Percentiles rank a stretch among this genome's conserved stretches.
Conservation (phyloP, 371 early-diverging fungal genomes). For the Mucor mucedo region DNA sequence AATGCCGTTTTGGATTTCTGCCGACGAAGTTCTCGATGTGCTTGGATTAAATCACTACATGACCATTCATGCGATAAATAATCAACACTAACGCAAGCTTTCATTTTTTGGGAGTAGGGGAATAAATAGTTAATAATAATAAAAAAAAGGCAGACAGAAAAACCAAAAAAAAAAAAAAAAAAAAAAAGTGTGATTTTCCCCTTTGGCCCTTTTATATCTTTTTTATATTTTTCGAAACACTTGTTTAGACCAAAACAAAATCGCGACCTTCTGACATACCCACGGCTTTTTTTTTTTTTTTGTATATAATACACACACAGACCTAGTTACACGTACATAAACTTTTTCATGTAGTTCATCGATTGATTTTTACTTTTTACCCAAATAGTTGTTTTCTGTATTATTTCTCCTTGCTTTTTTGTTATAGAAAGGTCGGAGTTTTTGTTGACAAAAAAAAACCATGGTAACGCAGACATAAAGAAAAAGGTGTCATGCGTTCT, state of each 20-base stretch:
- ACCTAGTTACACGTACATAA: constrained; percentile 2
- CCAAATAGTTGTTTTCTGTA: too few species aligned
- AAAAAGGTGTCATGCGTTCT: too few species aligned
- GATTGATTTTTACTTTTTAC: background rate
- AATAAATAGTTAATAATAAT: background rate
- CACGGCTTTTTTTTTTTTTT: background rate
- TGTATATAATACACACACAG: constrained; percentile 9
- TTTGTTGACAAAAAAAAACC: too few species aligned
- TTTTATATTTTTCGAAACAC: constrained; percentile 22
- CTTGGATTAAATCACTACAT: constrained; percentile 35
- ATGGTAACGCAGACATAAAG: too few species aligned
- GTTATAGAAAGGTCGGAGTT: too few species aligned
- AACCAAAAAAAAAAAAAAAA: background rate
- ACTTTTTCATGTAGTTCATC: constrained; percentile 1
- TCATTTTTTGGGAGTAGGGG: constrained; percentile 24
- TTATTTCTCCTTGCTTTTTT: too few species aligned
- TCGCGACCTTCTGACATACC: constrained; percentile 19
- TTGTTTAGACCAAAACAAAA: constrained; percentile 24
- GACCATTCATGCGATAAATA: constrained; percentile 53
- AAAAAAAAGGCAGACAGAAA: background rate
- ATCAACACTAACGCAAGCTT: constrained; percentile 42
- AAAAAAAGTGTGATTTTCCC: background rate
- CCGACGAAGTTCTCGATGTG: constrained; percentile 35
- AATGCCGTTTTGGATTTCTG: constrained; percentile 28
- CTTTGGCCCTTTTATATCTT: background rate